Evolutionary conservation across 2,329 filamentous ascomycete species (phyloP).

Genomic region (Monilinia fructigena): DNA sequence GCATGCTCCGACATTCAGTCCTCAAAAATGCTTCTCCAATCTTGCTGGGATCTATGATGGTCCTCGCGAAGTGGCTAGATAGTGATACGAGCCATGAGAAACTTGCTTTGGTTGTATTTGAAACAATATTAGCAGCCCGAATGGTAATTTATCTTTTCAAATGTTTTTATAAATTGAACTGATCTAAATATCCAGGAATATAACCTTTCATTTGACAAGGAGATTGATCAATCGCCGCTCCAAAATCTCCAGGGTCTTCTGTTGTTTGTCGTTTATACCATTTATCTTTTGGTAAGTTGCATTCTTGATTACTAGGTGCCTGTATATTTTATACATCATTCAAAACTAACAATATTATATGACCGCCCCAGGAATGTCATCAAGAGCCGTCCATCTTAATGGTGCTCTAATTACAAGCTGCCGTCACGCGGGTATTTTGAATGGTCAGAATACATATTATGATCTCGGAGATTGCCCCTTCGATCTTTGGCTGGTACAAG

Average conservation of each 20-base stretch:
- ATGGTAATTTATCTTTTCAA: background rate
- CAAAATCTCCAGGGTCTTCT: slow-evolving; percentile 16
- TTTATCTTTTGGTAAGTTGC: slow-evolving; percentile 9
- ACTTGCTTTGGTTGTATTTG: slow-evolving; percentile 11
- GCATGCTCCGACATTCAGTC: slow-evolving; percentile 11
- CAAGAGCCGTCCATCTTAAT: slow-evolving; percentile 16
- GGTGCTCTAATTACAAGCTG: slow-evolving; percentile 9
- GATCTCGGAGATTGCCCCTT: slow-evolving; percentile 18
- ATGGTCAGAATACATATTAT: slow-evolving; percentile 20
- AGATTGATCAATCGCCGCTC: slow-evolving; percentile 8
- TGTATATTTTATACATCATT: background rate
- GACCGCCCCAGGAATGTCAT: slow-evolving; percentile 4
- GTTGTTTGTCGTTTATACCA: slow-evolving; percentile 13
- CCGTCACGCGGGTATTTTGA: slow-evolving; percentile 14
- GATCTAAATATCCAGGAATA: background rate
- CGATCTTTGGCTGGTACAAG: slow-evolving; percentile 10
- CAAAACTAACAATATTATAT: background rate
- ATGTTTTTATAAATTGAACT: background rate
- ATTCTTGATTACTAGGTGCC: no score
- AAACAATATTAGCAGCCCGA: slow-evolving; percentile 13
- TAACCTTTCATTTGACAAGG: slow-evolving; percentile 3
- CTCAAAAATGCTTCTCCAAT: slow-evolving; percentile 1
- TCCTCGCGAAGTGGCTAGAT: slow-evolving; percentile 11
- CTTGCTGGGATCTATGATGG: slow-evolving; percentile 13
- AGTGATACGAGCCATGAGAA: background rate